Evolutionary conservation across 2,329 filamentous ascomycete genomes (phyloP).

Genomic region (Penicillium hordei): DNA sequence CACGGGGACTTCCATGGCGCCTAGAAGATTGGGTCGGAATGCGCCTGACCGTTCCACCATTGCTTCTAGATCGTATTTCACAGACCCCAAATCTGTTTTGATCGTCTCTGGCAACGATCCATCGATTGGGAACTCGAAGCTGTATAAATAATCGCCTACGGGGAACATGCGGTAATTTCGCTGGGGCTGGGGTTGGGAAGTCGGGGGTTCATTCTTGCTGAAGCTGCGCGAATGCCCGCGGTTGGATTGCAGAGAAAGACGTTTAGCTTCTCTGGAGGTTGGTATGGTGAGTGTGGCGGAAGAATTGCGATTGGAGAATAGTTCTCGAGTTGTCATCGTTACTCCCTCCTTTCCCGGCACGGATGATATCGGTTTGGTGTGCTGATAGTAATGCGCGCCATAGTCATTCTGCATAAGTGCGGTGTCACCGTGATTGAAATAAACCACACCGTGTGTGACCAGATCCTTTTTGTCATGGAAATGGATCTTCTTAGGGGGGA

Average conservation of each 20-base stretch:
- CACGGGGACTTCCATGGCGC: slow-evolving; percentile 76
- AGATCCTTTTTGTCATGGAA: slow-evolving; percentile 81
- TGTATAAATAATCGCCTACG: slow-evolving; percentile 70
- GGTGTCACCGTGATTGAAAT: slow-evolving; percentile 68
- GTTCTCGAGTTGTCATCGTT: slow-evolving; percentile 34
- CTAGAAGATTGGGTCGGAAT: slow-evolving; percentile 84
- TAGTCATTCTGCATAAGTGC: slow-evolving; percentile 57
- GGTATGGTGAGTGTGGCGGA: slow-evolving; percentile 47
- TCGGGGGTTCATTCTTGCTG: slow-evolving; percentile 70
- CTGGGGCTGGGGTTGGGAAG: slow-evolving; percentile 60
- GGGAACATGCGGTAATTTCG: slow-evolving; percentile 86
- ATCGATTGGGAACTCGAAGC: slow-evolving; percentile 80
- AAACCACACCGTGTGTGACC: slow-evolving; percentile 84
- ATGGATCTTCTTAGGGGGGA: slow-evolving; percentile 82
- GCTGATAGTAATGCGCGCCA: slow-evolving; percentile 62
- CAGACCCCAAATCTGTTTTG: slow-evolving; percentile 78
- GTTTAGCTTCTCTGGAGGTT: slow-evolving; percentile 55
- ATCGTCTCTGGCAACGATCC: slow-evolving; percentile 79
- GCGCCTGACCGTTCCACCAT: slow-evolving; percentile 82
- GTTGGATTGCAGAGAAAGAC: slow-evolving; percentile 74
- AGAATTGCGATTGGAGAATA: slow-evolving; percentile 43
- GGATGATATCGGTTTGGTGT: slow-evolving; percentile 44
- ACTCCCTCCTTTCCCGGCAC: slow-evolving; percentile 33
- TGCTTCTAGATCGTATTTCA: slow-evolving; percentile 85
- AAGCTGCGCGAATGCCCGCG: slow-evolving; percentile 82